Evolutionary conservation across 2,329 filamentous ascomycete genomes (phyloP), one percentile per base, ranked within the genome.

Genomic region (Zopfia rhizophila): DNA sequence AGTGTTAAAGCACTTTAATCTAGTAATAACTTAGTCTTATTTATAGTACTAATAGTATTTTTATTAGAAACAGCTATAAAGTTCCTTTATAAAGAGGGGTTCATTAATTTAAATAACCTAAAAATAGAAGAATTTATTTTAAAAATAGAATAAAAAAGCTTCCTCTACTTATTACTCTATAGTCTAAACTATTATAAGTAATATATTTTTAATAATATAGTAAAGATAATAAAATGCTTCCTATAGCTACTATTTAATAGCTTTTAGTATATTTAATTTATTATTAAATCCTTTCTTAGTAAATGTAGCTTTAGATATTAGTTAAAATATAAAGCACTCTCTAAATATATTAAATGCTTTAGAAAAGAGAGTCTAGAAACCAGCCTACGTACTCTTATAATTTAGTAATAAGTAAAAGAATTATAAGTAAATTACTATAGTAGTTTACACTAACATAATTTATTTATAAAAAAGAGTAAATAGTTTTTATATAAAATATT

Each of bases 101-200:
- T 37, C 17, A 24, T 45, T 5, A 18, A 29, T 37, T 45, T 45
- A 24, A 7, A 45, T 30, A 24, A 38, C 17, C 28, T 31, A 19
- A 3, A 8, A 45, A 32, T 38, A 22, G 23, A 7, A 17, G 18
- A 37, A 37, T 5, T 29, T n/a, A 32, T 45, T 18, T 45, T 18
- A 22, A 24, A 45, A 32, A 45, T 45, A 16, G 24, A 45, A 25
- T 13, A 45, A 8, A 28, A 29, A 14, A 7, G 25, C n/a, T 38
- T 45, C 23, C 13, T 14, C 41, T 45, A 37, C 21, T 30, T 45
- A 16, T 45, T 16, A 31, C n/a, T 38, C 23, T 43, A 43, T 28
- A 6, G 39, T 16, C 41, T 45, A 21, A 16, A 45, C 16, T 45
- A 45, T 31, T 45, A 16, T 16, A 45, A 45, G 11, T n/a, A 45